phyloP scores from a whole-genome alignment of 768 basidiomycete species.

The Leccinum variicolor region DNA sequence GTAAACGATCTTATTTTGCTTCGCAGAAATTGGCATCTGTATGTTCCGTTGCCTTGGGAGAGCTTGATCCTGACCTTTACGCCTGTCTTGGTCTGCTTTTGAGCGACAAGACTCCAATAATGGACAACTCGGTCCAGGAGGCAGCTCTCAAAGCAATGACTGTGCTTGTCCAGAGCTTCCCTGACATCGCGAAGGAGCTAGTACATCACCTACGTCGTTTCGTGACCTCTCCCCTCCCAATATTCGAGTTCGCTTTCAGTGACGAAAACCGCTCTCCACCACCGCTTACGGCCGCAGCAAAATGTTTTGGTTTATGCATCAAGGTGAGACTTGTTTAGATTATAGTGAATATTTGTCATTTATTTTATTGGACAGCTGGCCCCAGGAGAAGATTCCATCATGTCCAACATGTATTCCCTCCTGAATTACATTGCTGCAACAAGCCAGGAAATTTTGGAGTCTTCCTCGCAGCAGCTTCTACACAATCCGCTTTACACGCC shows the following conservation, averaged over 20 bases:
- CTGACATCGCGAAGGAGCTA: slow-evolving; percentile 70
- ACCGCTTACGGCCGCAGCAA: slow-evolving; percentile 80
- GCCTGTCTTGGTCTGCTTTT: slow-evolving; percentile 68
- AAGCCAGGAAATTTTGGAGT: slow-evolving; percentile 69
- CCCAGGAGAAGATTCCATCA: slow-evolving; percentile 82
- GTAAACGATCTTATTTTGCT: neutral
- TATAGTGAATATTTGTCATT: neutral
- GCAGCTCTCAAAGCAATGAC: slow-evolving; percentile 85
- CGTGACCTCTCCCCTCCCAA: slow-evolving; percentile 80
- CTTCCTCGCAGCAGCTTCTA: slow-evolving; percentile 40
- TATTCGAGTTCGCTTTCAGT: slow-evolving; percentile 84
- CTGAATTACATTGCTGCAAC: slow-evolving; percentile 88
- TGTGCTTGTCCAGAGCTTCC: slow-evolving; percentile 84
- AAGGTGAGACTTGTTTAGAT: slow-evolving; percentile 43
- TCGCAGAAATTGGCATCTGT: slow-evolving; percentile 80
- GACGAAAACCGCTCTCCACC: slow-evolving; percentile 72
- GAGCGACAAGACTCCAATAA: slow-evolving; percentile 77
- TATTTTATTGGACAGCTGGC: slow-evolving; percentile 51
- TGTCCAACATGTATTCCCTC: slow-evolving; percentile 96
- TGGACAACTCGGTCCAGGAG: slow-evolving; percentile 83
- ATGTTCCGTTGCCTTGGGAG: slow-evolving; percentile 68
- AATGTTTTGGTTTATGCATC: slow-evolving; percentile 87
- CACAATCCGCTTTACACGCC: slow-evolving; percentile 39
- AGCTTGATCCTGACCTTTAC: slow-evolving; percentile 68
- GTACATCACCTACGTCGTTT: slow-evolving; percentile 81